Base-by-base conservation (phyloP, 2,329 filamentous ascomycete genomes). In the Tolypocladium amazonense region DNA sequence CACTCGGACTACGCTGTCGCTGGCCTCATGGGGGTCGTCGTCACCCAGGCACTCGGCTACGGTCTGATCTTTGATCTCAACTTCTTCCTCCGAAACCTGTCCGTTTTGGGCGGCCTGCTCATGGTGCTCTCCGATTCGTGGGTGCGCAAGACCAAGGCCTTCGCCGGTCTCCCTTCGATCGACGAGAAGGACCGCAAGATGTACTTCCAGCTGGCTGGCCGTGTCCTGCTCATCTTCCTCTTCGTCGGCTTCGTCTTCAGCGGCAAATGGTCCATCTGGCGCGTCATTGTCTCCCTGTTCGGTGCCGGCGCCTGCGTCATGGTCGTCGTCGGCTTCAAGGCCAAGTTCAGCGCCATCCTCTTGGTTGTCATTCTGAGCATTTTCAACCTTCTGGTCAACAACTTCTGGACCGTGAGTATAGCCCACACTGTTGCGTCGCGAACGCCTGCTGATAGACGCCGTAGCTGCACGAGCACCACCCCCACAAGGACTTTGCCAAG, bases 141-240 rank as follows among this genome's bases (percentile, higher is more conserved):
- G 92, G 92, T 97, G 65, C 89, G 92, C 77, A 97, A 97, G 86
- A 90, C 87, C 74, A 96, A 97, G 79, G 93, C 92, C 3, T 96
- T 96, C 63, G 94, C 94, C 56, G 94, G 94, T 56, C 83, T 99
- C 58, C 94, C 94, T 56, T 86, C 90, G 75, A 84, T 99, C 58
- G 94, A 97, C 73, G 94, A 99, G 82, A 97, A 97, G 86, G 94
- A 99, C 76, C 90, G 92, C 78, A 99, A 97, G 84, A 97, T 97
- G 93, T 99, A 99, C 82, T 95, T 99, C 79, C 94, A 97, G 84
- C 88, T 99, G 63, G 94, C 94, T 66, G 94, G 94, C 41, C 88
- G 94, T 67, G 90, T 99, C 41, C 82, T 99, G 65, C 82, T 99
- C 68, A 97, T 99, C 78, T 97, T 99, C 84, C 83, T 99, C 67